These are phyloP conservation scores for Tylopilus subfusipes DNA, from an alignment of 768 basidiomycete species.

Conservation along the genomic window DNA sequence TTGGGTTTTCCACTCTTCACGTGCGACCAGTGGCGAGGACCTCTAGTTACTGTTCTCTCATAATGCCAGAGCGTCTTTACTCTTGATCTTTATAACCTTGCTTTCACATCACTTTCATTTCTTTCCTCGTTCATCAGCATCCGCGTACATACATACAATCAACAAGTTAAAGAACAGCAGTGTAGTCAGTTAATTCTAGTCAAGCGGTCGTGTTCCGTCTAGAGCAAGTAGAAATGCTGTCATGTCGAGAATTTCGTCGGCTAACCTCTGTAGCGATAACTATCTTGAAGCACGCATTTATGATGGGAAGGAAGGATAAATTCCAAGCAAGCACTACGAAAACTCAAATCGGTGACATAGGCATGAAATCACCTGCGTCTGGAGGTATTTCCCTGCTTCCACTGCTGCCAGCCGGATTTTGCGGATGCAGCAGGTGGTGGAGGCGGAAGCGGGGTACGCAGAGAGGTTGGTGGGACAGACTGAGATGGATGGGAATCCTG, in stretches of 20 bases:
- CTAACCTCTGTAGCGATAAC: constrained; percentile 15
- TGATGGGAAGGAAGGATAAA: background rate
- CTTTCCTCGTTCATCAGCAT: constrained; percentile 27
- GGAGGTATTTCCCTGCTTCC: constrained; percentile 25
- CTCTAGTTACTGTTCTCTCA: constrained; percentile 24
- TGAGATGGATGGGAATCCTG: constrained; percentile 15
- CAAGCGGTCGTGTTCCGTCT: constrained; percentile 21
- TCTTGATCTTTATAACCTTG: constrained; percentile 38
- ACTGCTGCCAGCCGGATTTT: constrained; percentile 58
- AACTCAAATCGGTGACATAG: background rate
- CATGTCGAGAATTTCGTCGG: constrained; percentile 4
- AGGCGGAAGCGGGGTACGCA: constrained; percentile 15
- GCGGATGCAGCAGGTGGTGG: constrained; percentile 17
- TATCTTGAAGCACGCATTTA: background rate
- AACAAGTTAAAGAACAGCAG: constrained; percentile 41
- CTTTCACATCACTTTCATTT: constrained; percentile 22
- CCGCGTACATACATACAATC: constrained; percentile 40
- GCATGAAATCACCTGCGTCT: constrained; percentile 18
- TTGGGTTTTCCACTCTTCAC: constrained; percentile 13
- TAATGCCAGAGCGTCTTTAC: constrained; percentile 25
- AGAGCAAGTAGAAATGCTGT: constrained; percentile 24
- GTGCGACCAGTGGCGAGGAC: constrained; percentile 21
- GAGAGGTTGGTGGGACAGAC: constrained; percentile 5
- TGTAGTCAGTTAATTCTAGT: constrained; percentile 50
- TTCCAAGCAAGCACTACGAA: constrained; percentile 1